Conservation (phyloP, 2,329 filamentous ascomycete genomes). For the Thyridium curvatum region DNA sequence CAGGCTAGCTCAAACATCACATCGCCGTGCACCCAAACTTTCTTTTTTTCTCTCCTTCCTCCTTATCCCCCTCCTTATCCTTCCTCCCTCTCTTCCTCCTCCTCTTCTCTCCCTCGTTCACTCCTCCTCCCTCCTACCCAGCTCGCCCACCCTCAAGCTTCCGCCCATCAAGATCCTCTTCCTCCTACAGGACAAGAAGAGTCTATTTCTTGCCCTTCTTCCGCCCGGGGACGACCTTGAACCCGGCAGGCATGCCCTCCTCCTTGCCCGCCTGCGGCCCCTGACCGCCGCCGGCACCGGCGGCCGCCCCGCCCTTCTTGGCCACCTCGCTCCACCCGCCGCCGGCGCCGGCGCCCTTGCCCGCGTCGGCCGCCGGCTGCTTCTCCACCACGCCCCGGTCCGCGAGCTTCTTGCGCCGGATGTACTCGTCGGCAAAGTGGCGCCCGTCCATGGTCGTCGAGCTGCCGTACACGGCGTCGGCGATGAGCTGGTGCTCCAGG, state of each 20-base stretch:
- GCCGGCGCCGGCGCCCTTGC: constrained; percentile 39
- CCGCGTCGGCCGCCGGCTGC: constrained; percentile 55
- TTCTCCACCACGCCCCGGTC: constrained; percentile 80
- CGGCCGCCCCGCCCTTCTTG: constrained; percentile 70
- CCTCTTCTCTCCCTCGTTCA: too few relatives aligned
- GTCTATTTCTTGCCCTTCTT: constrained; percentile 83
- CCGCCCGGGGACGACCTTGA: constrained; percentile 86
- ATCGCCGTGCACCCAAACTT: too few relatives aligned
- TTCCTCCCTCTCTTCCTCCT: too few relatives aligned
- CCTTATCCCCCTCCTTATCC: too few relatives aligned
- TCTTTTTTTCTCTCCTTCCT: too few relatives aligned
- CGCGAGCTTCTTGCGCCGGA: constrained; percentile 86
- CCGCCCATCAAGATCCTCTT: neutral
- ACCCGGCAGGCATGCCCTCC: constrained; percentile 46
- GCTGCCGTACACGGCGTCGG: constrained; percentile 81
- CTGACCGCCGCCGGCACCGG: constrained; percentile 27
- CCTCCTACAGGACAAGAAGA: neutral
- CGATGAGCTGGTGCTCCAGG: constrained; percentile 72
- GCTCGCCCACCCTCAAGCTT: neutral
- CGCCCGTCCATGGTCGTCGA: constrained; percentile 87
- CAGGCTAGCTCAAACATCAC: too few relatives aligned
- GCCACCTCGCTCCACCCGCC: constrained; percentile 96
- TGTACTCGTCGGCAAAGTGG: constrained; percentile 90
- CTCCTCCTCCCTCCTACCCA: too few relatives aligned
- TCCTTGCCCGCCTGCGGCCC: constrained; percentile 29